Evolutionary conservation across 2,329 filamentous ascomycete species (phyloP).

Genomic region (Cadophora luteo-olivacea): DNA sequence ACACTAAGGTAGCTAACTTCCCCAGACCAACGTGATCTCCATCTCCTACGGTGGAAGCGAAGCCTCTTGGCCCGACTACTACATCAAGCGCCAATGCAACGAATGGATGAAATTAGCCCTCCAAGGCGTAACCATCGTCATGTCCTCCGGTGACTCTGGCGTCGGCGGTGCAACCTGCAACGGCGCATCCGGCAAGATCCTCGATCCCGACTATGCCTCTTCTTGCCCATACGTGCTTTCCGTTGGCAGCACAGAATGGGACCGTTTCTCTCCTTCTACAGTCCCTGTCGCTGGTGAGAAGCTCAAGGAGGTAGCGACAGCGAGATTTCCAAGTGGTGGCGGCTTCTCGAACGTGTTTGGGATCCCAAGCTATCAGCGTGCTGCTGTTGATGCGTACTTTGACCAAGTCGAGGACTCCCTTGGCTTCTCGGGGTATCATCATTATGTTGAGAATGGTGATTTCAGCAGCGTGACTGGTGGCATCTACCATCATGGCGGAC

Average conservation of each 20-base stretch:
- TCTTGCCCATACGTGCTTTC: constrained; percentile 57
- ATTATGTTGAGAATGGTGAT: constrained; percentile 44
- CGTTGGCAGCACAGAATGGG: constrained; percentile 47
- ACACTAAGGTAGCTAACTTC: too few relatives aligned
- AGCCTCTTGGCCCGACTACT: constrained; percentile 55
- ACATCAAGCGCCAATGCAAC: constrained; percentile 56
- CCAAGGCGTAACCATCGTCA: constrained; percentile 53
- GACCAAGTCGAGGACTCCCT: constrained; percentile 41
- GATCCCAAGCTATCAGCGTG: constrained; percentile 49
- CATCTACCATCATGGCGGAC: constrained; percentile 50
- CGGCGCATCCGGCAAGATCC: constrained; percentile 50
- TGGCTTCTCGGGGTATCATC: constrained; percentile 44
- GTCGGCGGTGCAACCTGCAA: constrained; percentile 49
- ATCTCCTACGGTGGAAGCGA: constrained; percentile 62
- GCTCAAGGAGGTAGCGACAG: constrained; percentile 37
- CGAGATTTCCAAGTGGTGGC: constrained; percentile 48
- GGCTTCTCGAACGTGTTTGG: constrained; percentile 52
- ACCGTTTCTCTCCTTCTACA: constrained; percentile 33
- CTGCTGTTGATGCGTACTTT: constrained; percentile 49
- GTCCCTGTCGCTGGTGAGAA: constrained; percentile 37
- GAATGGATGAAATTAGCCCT: constrained; percentile 59
- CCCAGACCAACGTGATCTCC: constrained; percentile 57
- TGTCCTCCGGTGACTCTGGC: constrained; percentile 55
- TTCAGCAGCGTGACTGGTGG: constrained; percentile 40
- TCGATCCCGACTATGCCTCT: constrained; percentile 55